Evolutionary conservation across 2,329 filamentous ascomycete species (phyloP).

Genomic region (Ceratocystis lukuohia): DNA sequence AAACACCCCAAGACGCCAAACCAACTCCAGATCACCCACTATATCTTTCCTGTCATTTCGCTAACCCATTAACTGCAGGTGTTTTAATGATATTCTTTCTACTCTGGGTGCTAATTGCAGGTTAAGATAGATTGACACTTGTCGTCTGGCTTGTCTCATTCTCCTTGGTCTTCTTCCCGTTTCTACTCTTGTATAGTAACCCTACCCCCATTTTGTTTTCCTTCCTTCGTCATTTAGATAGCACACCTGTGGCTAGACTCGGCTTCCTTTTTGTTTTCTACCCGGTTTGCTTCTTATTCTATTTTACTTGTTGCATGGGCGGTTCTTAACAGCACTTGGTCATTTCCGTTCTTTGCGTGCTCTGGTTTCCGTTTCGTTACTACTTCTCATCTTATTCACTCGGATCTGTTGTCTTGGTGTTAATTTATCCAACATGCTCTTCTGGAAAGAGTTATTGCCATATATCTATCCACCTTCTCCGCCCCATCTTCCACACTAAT

Average conservation of each 20-base stretch:
- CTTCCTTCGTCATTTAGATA: not conserved
- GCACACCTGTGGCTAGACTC: not conserved
- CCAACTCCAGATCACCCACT: not conserved
- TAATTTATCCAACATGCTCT: conserved; percentile 2
- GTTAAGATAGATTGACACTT: conserved; percentile 25
- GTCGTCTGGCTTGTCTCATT: not conserved
- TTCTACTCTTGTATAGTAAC: not conserved
- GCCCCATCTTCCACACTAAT: not conserved
- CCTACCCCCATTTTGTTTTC: not conserved
- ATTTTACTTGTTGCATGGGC: not conserved
- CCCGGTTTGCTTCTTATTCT: not conserved
- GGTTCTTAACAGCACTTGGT: conserved; percentile 20
- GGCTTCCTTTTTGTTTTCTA: not conserved
- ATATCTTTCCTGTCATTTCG: not conserved
- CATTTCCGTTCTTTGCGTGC: not conserved
- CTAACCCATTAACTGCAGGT: conserved; percentile 37
- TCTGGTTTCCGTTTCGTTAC: no score
- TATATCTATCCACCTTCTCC: not conserved
- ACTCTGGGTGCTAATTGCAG: conserved; percentile 56
- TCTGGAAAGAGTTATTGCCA: conserved; percentile 5
- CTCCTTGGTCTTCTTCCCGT: not conserved
- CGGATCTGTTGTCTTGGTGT: not conserved
- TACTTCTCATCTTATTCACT: not conserved
- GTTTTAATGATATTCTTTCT: conserved; percentile 91
- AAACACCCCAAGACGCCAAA: not conserved